phyloP scores from a whole-genome alignment of 202 grass and related monocot species.

The Cymbopogon flexuosus region DNA sequence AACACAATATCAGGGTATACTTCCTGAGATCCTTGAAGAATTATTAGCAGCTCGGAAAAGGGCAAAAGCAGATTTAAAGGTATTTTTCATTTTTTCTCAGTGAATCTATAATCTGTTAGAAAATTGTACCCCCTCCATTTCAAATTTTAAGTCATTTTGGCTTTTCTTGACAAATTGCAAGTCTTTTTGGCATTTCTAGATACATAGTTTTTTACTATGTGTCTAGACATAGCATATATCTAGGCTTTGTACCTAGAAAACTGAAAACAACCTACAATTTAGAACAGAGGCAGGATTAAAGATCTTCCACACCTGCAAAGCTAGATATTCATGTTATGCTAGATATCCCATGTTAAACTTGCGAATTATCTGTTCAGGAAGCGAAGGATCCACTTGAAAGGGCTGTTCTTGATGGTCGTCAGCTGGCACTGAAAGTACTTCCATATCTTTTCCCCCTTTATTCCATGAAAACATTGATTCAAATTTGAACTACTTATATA shows the following conservation, averaged over 20 bases:
- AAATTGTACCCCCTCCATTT: background rate
- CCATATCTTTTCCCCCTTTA: constrained; percentile 3
- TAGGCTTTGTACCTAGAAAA: too few relatives aligned
- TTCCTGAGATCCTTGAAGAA: constrained; percentile 98
- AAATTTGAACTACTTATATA: background rate
- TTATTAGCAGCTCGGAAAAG: constrained; percentile 89
- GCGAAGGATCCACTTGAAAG: constrained; percentile 96
- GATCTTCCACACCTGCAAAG: too few relatives aligned
- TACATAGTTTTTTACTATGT: background rate
- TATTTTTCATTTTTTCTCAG: constrained; percentile 44
- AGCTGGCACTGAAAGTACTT: constrained; percentile 90
- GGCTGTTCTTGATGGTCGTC: constrained; percentile 93
- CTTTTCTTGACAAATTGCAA: background rate
- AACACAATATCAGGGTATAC: constrained; percentile 70
- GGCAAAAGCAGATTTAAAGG: constrained; percentile 99
- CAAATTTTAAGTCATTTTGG: background rate
- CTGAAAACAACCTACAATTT: background rate
- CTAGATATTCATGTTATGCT: too few relatives aligned
- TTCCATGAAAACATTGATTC: constrained; percentile 1
- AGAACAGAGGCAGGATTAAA: background rate
- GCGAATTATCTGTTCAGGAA: constrained; percentile 52
- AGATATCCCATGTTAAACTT: constrained; percentile 12
- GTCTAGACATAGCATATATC: background rate
- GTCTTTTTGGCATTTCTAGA: background rate
- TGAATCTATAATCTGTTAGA: background rate